Base-by-base conservation (phyloP, 768 basidiomycete species). In the Trametes cubensis region DNA sequence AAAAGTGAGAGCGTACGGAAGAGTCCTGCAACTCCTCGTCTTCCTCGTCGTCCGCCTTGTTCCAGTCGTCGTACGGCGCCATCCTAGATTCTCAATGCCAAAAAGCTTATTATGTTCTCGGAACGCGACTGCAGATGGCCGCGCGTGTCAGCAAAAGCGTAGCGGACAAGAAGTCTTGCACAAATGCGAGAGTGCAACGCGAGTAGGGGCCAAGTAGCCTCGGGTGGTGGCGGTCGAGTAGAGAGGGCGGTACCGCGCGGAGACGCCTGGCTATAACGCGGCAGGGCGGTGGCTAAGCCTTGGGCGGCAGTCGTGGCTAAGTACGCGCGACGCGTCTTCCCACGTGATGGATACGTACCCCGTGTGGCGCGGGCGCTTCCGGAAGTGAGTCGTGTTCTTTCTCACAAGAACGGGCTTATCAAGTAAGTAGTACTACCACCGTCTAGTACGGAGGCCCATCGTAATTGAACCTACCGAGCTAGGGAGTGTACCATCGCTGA, bases 1-100 rank as follows among this genome's bases (percentile, higher is more conserved):
- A 18, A 8, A 11, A 20, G 3, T 28, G 14, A 15, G 18, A 7
- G 50, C 75, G 46, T 67, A 89, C 89, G 44, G 87, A 86, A 11
- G 71, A 54, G 67, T 91, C 90, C 69, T 91, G 89, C 18, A 94
- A 70, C 64, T 94, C 92, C 21, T 90, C 88, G 0, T 94, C 91
- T 5, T 93, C 92, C 7, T 92, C 90, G 0, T 92, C 88, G 18
- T 89, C 89, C 26, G 90, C 69, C 56, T 78, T 82, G 71, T 89
- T 91, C 92, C 91, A 93, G 59, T 91, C 88, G 39, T 92, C 89
- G 63, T 86, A 93, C 0, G 84, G 80, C 0, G 87, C 74, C 89
- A 92, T 90, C 34, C 17, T 25, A 25, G 13, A 23, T 18, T 7
- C 7, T n/a, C 34, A n/a, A n/a, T n/a, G n/a, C n/a, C n/a, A 5